Evolutionary conservation across 164 flowering plant genomes (phyloP).

Genomic region (Piper betle): DNA sequence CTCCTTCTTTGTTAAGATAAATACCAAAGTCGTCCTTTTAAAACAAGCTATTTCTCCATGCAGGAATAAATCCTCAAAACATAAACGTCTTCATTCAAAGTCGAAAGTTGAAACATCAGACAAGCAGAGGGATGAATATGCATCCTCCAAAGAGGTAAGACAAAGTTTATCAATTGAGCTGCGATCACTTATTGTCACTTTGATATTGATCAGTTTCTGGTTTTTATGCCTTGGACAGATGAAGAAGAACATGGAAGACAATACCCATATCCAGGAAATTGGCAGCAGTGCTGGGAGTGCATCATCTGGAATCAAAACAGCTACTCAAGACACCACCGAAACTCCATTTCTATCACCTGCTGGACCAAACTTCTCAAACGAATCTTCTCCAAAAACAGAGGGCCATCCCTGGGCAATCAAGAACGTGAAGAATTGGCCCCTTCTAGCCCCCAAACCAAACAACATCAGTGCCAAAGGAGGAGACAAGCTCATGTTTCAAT

Average conservation of each 20-base stretch:
- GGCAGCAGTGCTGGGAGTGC: conserved; percentile 26
- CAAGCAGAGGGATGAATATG: conserved; percentile 17
- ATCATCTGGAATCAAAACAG: conserved; percentile 18
- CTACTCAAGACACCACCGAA: conserved; percentile 6
- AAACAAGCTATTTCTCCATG: neutral
- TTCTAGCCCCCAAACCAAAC: conserved; percentile 28
- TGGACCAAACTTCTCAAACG: conserved; percentile 9
- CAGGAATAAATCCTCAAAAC: neutral
- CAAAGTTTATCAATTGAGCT: neutral
- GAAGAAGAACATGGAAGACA: conserved; percentile 17
- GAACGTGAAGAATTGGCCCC: conserved; percentile 44
- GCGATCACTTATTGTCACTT: neutral
- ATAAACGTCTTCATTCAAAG: conserved; percentile 10
- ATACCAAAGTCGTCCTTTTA: neutral
- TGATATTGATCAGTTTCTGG: neutral
- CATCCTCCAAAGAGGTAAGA: conserved; percentile 30
- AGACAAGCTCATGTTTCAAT: conserved; percentile 7
- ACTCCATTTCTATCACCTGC: conserved; percentile 23
- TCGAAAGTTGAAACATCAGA: conserved; percentile 12
- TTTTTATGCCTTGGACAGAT: neutral
- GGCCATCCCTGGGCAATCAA: conserved; percentile 43
- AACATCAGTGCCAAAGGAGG: conserved; percentile 20
- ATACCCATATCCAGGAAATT: conserved; percentile 18
- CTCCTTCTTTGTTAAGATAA: neutral
- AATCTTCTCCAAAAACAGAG: conserved; percentile 28